A percentile compares a stretch with the other conserved stretches of the same genome.
Evolutionary conservation across 2,329 filamentous ascomycete species (phyloP).

Genomic region (Pseudopithomyces chartarum): DNA sequence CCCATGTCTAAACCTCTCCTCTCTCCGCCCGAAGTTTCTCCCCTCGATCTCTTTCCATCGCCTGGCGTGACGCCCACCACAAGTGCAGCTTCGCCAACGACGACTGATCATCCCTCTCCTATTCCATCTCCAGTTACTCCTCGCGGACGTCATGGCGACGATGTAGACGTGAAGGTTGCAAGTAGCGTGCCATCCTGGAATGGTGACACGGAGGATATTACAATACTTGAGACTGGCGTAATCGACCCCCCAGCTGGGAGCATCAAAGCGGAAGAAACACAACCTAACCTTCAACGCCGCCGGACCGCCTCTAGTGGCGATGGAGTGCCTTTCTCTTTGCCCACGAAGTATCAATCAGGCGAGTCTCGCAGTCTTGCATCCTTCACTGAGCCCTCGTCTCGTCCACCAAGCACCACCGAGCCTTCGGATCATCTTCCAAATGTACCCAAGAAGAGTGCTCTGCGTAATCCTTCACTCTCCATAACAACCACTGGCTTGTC

Average conservation of each 20-base stretch:
- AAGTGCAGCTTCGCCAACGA: conserved; percentile 36
- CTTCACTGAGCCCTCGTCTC: conserved; percentile 29
- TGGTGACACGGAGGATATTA: conserved; percentile 34
- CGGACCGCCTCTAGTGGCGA: conserved; percentile 43
- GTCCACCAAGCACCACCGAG: conserved; percentile 28
- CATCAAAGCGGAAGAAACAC: conserved; percentile 26
- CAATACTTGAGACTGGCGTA: conserved; percentile 27
- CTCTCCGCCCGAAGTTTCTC: conserved; percentile 35
- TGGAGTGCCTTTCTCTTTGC: conserved; percentile 28
- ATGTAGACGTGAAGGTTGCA: conserved; percentile 42
- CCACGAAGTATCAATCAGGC: conserved; percentile 5
- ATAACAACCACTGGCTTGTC: conserved; percentile 14
- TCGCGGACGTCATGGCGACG: conserved; percentile 29
- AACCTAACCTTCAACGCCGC: conserved; percentile 33
- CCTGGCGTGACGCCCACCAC: conserved; percentile 23
- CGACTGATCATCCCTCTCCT: conserved; percentile 35
- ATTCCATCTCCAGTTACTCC: conserved; percentile 45
- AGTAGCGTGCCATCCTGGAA: conserved; percentile 40
- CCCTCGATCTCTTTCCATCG: conserved; percentile 35
- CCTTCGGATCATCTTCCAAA: conserved; percentile 15
- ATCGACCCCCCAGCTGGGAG: conserved; percentile 28
- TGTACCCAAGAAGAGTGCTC: conserved; percentile 20
- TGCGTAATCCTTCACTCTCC: conserved; percentile 22
- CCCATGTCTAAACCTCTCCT: conserved; percentile 25
- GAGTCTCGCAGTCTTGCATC: conserved; percentile 22